Conservation (phyloP, 176 grass and related monocot species). For the Elymus sibiricus region DNA sequence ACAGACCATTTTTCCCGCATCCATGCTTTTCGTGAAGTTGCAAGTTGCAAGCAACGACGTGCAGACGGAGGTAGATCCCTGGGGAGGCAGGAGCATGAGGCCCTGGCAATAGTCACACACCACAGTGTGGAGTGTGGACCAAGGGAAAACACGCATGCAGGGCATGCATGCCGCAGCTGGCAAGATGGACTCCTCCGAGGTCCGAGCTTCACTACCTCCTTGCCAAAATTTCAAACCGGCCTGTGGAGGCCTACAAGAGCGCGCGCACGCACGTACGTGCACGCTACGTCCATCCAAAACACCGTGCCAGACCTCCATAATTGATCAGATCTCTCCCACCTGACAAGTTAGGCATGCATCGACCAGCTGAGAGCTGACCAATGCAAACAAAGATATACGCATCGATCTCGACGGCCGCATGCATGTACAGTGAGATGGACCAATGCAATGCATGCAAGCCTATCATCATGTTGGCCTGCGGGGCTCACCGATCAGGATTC, state of each 20-base stretch:
- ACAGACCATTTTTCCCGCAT: background rate
- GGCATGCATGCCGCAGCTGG: background rate
- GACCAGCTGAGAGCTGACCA: background rate
- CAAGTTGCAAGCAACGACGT: background rate
- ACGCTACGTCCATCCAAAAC: conserved; percentile 22
- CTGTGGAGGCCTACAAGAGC: background rate
- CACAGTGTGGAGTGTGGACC: background rate
- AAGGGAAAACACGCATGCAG: background rate
- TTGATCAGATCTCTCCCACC: conserved; percentile 4
- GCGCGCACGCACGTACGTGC: background rate
- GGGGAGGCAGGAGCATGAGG: background rate
- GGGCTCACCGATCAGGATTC: background rate
- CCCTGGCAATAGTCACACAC: background rate
- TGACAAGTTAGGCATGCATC: background rate
- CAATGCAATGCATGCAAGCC: background rate
- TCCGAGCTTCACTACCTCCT: no score
- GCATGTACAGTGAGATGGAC: background rate
- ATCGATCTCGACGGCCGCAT: background rate
- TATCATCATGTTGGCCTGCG: background rate
- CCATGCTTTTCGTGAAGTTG: background rate
- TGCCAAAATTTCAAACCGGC: conserved; percentile 12
- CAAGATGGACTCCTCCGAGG: background rate
- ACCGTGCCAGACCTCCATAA: background rate
- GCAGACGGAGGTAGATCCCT: background rate
- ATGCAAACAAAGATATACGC: background rate